Base-by-base conservation (phyloP, 306 rosid species). In the Prinsepia uniflora region DNA sequence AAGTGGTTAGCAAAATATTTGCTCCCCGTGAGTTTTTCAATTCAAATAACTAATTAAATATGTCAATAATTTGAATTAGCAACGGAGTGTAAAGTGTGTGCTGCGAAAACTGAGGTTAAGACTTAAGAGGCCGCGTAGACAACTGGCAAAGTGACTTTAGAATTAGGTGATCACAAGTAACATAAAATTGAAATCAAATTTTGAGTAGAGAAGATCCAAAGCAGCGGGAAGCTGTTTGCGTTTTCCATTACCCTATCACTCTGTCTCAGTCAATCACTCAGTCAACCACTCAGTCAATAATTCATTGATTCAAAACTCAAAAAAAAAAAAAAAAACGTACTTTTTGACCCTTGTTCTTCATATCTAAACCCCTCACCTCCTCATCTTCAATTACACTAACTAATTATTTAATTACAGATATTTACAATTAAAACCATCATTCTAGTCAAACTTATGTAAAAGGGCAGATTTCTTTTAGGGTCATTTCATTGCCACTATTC, bases 181-280 rank as follows among this genome's bases (percentile, higher is more conserved):
- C 52, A 18, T 1, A 76, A 48, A 55, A 63, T 9, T 1, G 8
- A 46, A 56, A 57, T 65, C 67, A 76, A 65, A 77, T 48, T 65
- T 66, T 43, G 57, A 49, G 64, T n/a, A 10, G 67, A 56, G 65
- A 61, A 40, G 57, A 59, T 41, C 49, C 71, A 70, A 70, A 48
- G 68, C 53, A 39, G 67, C 24, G 75, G 59, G 73, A 58, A 57
- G 43, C 60, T 72, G 76, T 72, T 58, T 13, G 73, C 63, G 77
- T 65, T 78, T 72, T 63, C 47, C 43, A 59, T 45, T 20, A 18
- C 48, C 18, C 11, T 55, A 40, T 61, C 63, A 63, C 56, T 30
- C 36, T 1, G 3, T 0, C 1, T 50, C 22, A 2, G 56, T 50
- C 56, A 50, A 15, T 15, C n/a, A 50, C 7, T 17, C 19, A 8